Evolutionary conservation across 78 protist genomes (phyloP).

Genomic region (Dictyostelium discoideum): DNA sequence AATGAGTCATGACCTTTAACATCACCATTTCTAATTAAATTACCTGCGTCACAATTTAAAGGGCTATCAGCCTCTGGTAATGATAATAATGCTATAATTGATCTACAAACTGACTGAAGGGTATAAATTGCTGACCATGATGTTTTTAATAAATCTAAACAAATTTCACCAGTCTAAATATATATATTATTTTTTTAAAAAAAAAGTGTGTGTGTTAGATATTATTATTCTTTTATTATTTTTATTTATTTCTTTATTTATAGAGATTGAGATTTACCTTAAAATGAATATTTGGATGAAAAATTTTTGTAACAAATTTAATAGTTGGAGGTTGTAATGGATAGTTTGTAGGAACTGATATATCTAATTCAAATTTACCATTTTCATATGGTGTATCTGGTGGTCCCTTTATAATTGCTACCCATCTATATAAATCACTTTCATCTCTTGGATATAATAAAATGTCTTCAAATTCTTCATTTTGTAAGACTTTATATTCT

Average conservation of each 20-base stretch:
- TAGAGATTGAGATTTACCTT: slow-evolving; percentile 17
- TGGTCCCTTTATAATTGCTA: slow-evolving; percentile 88
- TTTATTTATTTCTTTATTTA: too few species aligned
- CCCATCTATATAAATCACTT: slow-evolving; percentile 79
- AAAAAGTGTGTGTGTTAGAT: too few species aligned
- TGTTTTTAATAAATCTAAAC: slow-evolving; percentile 92
- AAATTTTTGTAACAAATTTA: slow-evolving; percentile 86
- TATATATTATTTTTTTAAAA: not conserved
- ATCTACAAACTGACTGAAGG: slow-evolving; percentile 89
- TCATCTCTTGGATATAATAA: slow-evolving; percentile 62
- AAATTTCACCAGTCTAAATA: slow-evolving; percentile 92
- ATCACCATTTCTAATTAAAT: slow-evolving; percentile 89
- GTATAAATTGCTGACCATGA: slow-evolving; percentile 93
- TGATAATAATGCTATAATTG: slow-evolving; percentile 85
- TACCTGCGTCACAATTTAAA: slow-evolving; percentile 94
- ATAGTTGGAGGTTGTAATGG: slow-evolving; percentile 92
- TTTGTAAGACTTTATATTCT: slow-evolving; percentile 81
- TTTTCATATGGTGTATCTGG: slow-evolving; percentile 90
- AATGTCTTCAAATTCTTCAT: slow-evolving; percentile 71
- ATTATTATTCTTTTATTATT: not conserved
- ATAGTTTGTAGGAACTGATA: slow-evolving; percentile 81
- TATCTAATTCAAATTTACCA: slow-evolving; percentile 78
- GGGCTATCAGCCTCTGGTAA: slow-evolving; percentile 89
- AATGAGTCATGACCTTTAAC: slow-evolving; percentile 84
- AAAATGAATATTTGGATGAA: slow-evolving; percentile 94